Conservation (phyloP, 805 yeast genomes). For the Pichia membranifaciens region DNA sequence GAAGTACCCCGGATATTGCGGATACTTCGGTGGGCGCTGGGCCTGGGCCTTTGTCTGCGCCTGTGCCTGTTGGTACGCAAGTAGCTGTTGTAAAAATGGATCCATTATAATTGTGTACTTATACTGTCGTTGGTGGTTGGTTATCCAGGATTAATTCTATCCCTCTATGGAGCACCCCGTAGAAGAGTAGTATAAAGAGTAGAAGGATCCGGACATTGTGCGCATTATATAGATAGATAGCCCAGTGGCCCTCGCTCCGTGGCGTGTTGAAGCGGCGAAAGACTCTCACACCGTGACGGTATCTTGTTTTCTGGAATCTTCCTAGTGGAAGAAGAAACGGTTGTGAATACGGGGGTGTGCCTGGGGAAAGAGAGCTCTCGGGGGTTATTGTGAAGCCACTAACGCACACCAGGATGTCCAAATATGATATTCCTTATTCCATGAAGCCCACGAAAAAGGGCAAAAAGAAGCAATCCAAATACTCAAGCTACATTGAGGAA, state of each 20-base stretch:
- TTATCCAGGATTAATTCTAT: too few species aligned
- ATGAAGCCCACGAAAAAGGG: slow-evolving; percentile 21
- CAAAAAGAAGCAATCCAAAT: slow-evolving; percentile 17
- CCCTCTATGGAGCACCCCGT: too few species aligned
- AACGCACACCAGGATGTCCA: background rate
- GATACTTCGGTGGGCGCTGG: background rate
- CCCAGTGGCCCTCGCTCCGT: too few species aligned
- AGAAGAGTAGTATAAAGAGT: too few species aligned
- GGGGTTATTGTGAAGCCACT: background rate
- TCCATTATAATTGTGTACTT: background rate
- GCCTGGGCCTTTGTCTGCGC: background rate
- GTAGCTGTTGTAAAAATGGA: slow-evolving; percentile 7
- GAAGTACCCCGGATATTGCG: background rate
- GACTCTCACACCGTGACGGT: too few species aligned
- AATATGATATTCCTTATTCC: slow-evolving; percentile 35
- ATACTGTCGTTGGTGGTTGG: too few species aligned
- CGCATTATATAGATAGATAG: too few species aligned
- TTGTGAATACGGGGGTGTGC: too few species aligned
- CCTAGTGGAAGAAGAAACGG: background rate
- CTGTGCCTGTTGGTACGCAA: slow-evolving; percentile 6
- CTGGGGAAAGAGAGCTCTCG: too few species aligned
- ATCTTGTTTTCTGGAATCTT: background rate
- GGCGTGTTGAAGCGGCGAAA: too few species aligned
- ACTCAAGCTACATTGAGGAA: slow-evolving; percentile 18
- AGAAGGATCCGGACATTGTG: too few species aligned